Evolutionary conservation across 179 eudicot species (phyloP), one percentile per base, ranked within the genome.

Genomic region (Vitellaria paradoxa): DNA sequence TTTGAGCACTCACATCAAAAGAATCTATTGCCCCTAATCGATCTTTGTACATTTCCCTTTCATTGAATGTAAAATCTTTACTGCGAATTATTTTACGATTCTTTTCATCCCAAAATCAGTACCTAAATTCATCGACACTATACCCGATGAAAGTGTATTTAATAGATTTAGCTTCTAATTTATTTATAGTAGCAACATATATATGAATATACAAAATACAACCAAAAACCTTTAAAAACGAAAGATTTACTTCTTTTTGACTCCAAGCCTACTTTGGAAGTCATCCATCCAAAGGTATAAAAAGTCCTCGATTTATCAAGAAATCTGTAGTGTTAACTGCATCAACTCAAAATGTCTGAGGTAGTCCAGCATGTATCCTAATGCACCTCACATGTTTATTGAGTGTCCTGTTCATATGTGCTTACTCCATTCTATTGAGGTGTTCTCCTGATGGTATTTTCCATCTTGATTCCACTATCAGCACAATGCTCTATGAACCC

Each of bases 291-390:
- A 78, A 23, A 49, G 70, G 64, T 4, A 72, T 50, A 14, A 1
- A 72, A 17, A 55, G 72, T n/a, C 53, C 77, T 7, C 62, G 13
- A 10, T 75, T 75, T 7, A 65, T 65, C 71, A 50, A n/a, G 9
- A 46, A 75, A 12, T n/a, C 13, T 20, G 24, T 42, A 45, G 46
- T 52, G 9, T 30, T 66, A 3, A 66, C 62, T 26, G 24, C 42
- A 6, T 21, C 40, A 0, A 18, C 52, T 52, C 71, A 65, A 13
- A 64, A 24, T 10, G 4, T 46, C 47, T 68, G 66, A 4, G 73
- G 73, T 2, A 76, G 8, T 9, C 79, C 65, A 3, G 64, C 64
- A n/a, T 66, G 70, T 50, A 66, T 24, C 11, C 72, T 70, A 37
- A 70, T 70, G 37, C 74, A 49, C 5, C 12, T 18, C 13, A 57